These are phyloP conservation scores for Triglochin maritima DNA, from an alignment of 106 monocot genomes.

Conservation along the genomic window DNA sequence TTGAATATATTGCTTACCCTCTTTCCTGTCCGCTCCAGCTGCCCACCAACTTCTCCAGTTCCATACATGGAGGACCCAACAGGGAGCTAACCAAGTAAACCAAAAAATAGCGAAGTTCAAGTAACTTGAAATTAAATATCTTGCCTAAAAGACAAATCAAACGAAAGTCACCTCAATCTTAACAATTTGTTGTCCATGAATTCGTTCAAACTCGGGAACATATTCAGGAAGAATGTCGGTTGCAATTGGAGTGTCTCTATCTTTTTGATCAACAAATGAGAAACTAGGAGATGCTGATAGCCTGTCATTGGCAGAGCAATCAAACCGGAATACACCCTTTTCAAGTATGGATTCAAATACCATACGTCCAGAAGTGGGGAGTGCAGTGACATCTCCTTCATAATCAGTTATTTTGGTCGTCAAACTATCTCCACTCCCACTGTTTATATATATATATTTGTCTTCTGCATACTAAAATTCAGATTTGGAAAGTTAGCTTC, in stretches of 20 bases:
- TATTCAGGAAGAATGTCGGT: slow-evolving; percentile 33
- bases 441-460: slow-evolving; percentile 5
- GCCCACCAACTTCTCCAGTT: slow-evolving; percentile 95
- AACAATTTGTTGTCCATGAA: slow-evolving; percentile 49
- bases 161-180: slow-evolving; percentile 40
- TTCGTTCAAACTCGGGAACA: slow-evolving; percentile 34
- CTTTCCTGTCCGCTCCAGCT: slow-evolving; percentile 85
- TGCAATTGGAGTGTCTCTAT: slow-evolving; percentile 44
- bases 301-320: slow-evolving; percentile 59
- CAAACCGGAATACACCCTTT: slow-evolving; percentile 89
- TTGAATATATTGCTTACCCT: slow-evolving; percentile 28
- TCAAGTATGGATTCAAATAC: slow-evolving; percentile 66
- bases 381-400: slow-evolving; percentile 7
- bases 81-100: slow-evolving; percentile 41
- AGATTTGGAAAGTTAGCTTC: slow-evolving; percentile 7
- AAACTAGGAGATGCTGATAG: slow-evolving; percentile 59
- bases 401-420: slow-evolving; percentile 8
- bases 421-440: neutral
- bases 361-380: slow-evolving; percentile 41
- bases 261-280: slow-evolving; percentile 61
- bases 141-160: neutral
- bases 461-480: slow-evolving; percentile 13
- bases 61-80: slow-evolving; percentile 78
- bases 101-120: neutral
- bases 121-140: neutral